phyloP scores from a whole-genome alignment of 2,329 filamentous ascomycete genomes.

The Sphaerostilbella broomeana region DNA sequence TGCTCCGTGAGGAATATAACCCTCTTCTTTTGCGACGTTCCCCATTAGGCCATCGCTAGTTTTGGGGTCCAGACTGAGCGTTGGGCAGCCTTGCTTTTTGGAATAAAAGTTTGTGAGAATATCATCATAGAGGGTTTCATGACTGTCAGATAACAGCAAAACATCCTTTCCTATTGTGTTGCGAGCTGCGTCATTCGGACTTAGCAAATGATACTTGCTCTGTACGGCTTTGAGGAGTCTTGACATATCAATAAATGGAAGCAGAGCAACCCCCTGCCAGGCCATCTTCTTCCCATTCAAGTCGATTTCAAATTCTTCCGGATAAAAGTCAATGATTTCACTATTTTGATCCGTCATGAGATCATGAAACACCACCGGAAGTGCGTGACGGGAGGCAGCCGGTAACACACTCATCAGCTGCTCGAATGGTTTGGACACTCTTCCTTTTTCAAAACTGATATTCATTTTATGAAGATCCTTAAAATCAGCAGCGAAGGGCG shows the following conservation, averaged over 20 bases:
- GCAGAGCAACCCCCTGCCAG: slow-evolving; percentile 89
- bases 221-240: slow-evolving; percentile 76
- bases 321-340: slow-evolving; percentile 95
- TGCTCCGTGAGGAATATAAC: slow-evolving; percentile 76
- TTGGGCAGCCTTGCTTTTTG: slow-evolving; percentile 66
- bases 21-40: slow-evolving; percentile 71
- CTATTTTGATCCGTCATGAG: slow-evolving; percentile 86
- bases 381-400: slow-evolving; percentile 83
- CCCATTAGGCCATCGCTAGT: slow-evolving; percentile 74
- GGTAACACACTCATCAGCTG: slow-evolving; percentile 98
- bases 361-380: slow-evolving; percentile 80
- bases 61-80: slow-evolving; percentile 67
- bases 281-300: slow-evolving; percentile 97
- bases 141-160: slow-evolving; percentile 74
- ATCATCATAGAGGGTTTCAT: slow-evolving; percentile 75
- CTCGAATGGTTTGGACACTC: slow-evolving; percentile 85
- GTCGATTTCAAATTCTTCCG: slow-evolving; percentile 86
- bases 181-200: slow-evolving; percentile 66
- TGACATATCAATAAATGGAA: slow-evolving; percentile 94
- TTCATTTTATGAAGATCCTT: slow-evolving; percentile 72
- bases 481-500: slow-evolving; percentile 94
- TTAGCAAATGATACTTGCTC: slow-evolving; percentile 73
- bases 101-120: slow-evolving; percentile 83
- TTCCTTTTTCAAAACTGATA: slow-evolving; percentile 76
- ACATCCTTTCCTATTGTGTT: slow-evolving; percentile 78